phyloP scores from a whole-genome alignment of 1,284 basidiomycete genomes.

The Volvariella surrecta region DNA sequence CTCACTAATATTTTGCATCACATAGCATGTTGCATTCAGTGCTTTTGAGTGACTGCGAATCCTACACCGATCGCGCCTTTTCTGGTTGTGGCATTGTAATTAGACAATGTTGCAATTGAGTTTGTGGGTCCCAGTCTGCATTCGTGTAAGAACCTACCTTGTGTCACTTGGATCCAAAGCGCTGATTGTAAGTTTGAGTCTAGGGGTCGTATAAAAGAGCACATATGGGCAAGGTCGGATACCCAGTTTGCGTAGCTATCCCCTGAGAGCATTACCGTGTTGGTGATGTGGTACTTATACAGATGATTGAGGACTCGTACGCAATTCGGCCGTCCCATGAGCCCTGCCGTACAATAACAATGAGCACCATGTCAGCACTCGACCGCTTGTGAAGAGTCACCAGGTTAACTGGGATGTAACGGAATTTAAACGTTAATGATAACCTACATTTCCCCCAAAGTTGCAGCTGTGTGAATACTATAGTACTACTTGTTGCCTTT shows the following conservation, averaged over 20 bases:
- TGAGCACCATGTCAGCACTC: no score
- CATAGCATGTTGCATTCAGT: constrained; percentile 50
- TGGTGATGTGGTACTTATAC: constrained; percentile 43
- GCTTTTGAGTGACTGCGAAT: constrained; percentile 48
- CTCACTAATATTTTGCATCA: constrained; percentile 46
- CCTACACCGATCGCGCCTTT: constrained; percentile 53
- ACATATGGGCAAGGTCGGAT: constrained; percentile 45
- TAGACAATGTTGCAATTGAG: constrained; percentile 11
- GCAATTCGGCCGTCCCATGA: constrained; percentile 61
- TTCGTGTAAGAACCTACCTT: no score
- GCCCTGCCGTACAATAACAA: constrained; percentile 29
- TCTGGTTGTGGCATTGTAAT: constrained; percentile 47
- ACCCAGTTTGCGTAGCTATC: constrained; percentile 65
- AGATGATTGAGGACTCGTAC: constrained; percentile 49
- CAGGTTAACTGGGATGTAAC: no score
- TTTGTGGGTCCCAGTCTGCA: no score
- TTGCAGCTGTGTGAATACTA: no score
- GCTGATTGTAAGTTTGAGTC: constrained; percentile 1
- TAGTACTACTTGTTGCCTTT: no score
- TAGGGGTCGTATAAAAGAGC: neutral
- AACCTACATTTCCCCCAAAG: no score
- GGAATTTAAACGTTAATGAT: no score
- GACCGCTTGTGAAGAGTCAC: neutral
- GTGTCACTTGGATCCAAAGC: constrained; percentile 39
- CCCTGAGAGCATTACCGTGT: constrained; percentile 52